A percentile compares a stretch with the other conserved stretches of the same genome.
Evolutionary conservation across 371 early-diverging fungal genomes (phyloP).

Genomic region (Entomophthora muscae): DNA sequence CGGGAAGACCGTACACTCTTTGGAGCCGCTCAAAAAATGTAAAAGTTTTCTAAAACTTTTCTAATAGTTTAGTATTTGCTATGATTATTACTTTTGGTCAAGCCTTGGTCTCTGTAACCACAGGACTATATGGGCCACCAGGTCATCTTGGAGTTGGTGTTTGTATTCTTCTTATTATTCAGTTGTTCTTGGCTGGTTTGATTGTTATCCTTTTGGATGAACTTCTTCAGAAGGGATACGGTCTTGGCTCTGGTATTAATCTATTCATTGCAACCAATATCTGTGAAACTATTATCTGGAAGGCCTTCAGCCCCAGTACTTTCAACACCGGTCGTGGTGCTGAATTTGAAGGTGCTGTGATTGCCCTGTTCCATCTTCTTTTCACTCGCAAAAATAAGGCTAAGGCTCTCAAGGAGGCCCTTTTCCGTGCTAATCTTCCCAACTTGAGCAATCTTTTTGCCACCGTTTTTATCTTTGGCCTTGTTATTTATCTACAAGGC

Average conservation of each 20-base stretch:
- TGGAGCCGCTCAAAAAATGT: constrained; percentile 95
- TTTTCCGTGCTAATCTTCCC: constrained; percentile 95
- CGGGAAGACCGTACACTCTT: constrained; percentile 98
- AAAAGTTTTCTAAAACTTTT: constrained; percentile 20
- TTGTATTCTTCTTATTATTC: no score
- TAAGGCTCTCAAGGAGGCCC: constrained; percentile 94
- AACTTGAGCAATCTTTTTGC: constrained; percentile 80
- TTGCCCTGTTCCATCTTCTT: no score
- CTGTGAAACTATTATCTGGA: constrained; percentile 99
- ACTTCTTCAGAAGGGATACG: no score
- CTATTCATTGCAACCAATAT: constrained; percentile 99
- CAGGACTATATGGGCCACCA: constrained; percentile 97
- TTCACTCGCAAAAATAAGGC: no score
- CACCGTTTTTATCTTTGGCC: constrained; percentile 83
- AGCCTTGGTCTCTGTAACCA: constrained; percentile 92
- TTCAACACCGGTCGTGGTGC: no score
- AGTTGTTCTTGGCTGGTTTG: constrained; percentile 92
- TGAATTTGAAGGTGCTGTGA: no score
- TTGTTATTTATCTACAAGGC: constrained; percentile 98
- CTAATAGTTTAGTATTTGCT: constrained; percentile 47
- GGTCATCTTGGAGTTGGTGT: constrained; percentile 83
- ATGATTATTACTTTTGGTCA: constrained; percentile 93
- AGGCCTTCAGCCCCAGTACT: no score
- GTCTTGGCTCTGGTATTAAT: no score
- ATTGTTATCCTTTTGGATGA: constrained; percentile 99